Percentiles rank a stretch among this genome's conserved stretches.
phyloP scores from a whole-genome alignment of 371 early-diverging fungal genomes.

The Zancudomyces culisetae region DNA sequence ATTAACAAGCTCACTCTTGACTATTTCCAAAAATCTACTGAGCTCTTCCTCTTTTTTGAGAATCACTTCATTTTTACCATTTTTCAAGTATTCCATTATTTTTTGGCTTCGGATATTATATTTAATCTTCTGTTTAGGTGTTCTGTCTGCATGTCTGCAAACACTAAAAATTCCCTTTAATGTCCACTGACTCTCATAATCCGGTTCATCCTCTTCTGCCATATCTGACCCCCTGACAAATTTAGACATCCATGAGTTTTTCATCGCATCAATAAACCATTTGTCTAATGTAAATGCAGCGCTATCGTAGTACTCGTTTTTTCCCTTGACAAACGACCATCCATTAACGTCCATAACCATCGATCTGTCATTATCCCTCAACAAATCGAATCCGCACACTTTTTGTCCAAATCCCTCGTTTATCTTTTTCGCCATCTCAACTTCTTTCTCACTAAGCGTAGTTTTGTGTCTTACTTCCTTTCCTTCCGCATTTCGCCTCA shows the following conservation, averaged over 20 bases:
- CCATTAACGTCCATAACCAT: conserved; percentile 98
- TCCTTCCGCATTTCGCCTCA: conserved; percentile 86
- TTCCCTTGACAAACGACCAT: conserved; percentile 98
- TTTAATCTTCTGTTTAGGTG: conserved; percentile 94
- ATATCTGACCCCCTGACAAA: conserved; percentile 13
- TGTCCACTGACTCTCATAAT: conserved; percentile 70
- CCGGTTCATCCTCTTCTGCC: no score
- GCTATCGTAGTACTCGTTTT: conserved; percentile 77
- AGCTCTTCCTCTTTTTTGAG: conserved; percentile 56
- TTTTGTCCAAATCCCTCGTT: conserved; percentile 72
- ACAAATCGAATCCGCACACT: conserved; percentile 91
- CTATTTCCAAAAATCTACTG: conserved; percentile 38
- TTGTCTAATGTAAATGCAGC: conserved; percentile 58
- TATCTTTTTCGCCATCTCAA: conserved; percentile 60
- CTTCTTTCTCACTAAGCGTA: conserved; percentile 59
- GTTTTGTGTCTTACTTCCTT: conserved; percentile 92
- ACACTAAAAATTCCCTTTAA: conserved; percentile 84
- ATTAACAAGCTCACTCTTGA: conserved; percentile 13
- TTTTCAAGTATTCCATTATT: conserved; percentile 46
- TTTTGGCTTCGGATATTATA: conserved; percentile 40
- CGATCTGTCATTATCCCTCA: conserved; percentile 66
- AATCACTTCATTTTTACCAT: conserved; percentile 54
- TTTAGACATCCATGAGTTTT: conserved; percentile 28
- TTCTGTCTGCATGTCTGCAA: conserved; percentile 88
- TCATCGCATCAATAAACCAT: conserved; percentile 40